phyloP scores from a whole-genome alignment of 2,329 filamentous ascomycete genomes.

The Phialophora verrucosa region DNA sequence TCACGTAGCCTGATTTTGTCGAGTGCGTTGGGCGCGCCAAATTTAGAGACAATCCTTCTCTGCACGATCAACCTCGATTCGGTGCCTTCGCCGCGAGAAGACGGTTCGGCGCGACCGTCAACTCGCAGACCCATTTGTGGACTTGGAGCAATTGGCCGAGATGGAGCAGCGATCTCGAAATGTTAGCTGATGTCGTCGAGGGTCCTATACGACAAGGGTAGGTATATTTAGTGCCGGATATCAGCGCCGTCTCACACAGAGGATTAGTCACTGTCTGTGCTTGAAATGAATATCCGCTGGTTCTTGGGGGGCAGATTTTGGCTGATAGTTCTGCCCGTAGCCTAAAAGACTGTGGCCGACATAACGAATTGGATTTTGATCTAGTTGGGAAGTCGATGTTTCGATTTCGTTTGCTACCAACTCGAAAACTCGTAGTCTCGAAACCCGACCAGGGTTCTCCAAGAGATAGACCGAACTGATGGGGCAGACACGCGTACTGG shows the following conservation, averaged over 20 bases:
- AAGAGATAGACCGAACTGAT: conserved; percentile 5
- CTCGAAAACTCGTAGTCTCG: conserved; percentile 9
- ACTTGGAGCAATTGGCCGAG: conserved; percentile 7
- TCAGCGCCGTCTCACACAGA: conserved; percentile 16
- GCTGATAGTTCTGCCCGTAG: conserved; percentile 25
- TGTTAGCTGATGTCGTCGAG: conserved; percentile 4
- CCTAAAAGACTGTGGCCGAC: neutral
- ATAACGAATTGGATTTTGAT: neutral
- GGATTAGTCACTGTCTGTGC: conserved; percentile 10
- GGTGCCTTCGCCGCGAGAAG: neutral
- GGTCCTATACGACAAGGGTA: neutral
- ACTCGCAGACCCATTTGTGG: neutral
- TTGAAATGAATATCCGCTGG: conserved; percentile 24
- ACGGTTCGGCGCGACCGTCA: conserved; percentile 18
- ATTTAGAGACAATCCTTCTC: conserved; percentile 15
- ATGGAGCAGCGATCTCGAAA: conserved; percentile 13
- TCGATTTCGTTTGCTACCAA: neutral
- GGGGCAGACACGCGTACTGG: neutral
- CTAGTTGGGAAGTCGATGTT: neutral
- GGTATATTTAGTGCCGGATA: conserved; percentile 11
- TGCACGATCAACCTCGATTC: neutral
- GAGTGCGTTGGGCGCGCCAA: neutral
- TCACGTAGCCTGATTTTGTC: neutral
- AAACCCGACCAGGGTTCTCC: conserved; percentile 24
- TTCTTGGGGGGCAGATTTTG: conserved; percentile 5